Percentiles rank a stretch among this genome's conserved stretches.
phyloP scores from a whole-genome alignment of 345 rosid genomes.

The Dipteronia dyeriana region DNA sequence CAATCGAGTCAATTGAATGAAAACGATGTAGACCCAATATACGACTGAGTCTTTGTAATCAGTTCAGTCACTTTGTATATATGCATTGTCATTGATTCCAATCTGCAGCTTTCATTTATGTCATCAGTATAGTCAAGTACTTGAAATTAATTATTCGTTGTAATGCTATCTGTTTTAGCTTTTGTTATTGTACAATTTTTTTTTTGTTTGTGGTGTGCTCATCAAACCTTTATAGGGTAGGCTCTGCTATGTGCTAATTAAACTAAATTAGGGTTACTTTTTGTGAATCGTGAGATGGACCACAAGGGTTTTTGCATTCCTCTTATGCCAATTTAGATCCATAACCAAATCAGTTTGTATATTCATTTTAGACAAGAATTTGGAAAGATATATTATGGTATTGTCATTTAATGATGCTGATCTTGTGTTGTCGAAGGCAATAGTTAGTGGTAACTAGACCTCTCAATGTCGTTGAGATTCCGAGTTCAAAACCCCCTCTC shows the following conservation, averaged over 20 bases:
- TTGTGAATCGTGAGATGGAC: constrained; percentile 31
- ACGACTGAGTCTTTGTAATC: background rate
- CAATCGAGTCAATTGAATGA: background rate
- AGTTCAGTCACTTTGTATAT: constrained; percentile 18
- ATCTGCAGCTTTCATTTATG: constrained; percentile 2
- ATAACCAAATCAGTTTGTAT: constrained; percentile 1
- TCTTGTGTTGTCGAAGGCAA: background rate
- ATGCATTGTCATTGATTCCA: background rate
- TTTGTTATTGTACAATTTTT: background rate
- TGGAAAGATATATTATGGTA: constrained; percentile 7
- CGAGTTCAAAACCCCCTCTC: too few relatives aligned
- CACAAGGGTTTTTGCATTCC: constrained; percentile 17
- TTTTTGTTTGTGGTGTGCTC: background rate
- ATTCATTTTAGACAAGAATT: background rate
- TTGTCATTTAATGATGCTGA: constrained; percentile 23
- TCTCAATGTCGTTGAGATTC: too few relatives aligned
- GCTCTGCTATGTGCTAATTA: background rate
- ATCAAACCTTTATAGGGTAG: background rate
- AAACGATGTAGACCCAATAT: constrained; percentile 3
- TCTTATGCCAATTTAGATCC: background rate
- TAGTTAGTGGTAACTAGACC: too few relatives aligned
- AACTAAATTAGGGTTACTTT: constrained; percentile 1
- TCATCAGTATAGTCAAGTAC: background rate
- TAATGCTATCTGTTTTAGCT: background rate
- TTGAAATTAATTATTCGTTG: background rate